These are phyloP conservation scores for Balamuthia mandrillaris DNA, from an alignment of 208 protist species.

Conservation along the genomic window DNA sequence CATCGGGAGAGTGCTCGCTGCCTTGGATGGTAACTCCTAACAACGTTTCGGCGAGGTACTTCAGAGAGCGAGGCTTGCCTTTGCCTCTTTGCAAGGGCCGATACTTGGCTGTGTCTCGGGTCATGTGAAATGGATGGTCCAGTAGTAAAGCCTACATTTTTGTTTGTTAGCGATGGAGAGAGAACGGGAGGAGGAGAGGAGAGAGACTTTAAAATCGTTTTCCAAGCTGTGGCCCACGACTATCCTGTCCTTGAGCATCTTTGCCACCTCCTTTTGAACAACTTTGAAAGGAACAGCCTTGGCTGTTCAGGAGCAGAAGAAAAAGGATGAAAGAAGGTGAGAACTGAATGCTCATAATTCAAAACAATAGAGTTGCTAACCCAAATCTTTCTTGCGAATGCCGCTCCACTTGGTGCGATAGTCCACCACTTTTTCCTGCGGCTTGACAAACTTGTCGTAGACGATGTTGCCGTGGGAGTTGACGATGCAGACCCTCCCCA, in stretches of 20 bases:
- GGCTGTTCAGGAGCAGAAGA: neutral
- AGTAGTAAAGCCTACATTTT: slow-evolving; percentile 13
- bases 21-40: slow-evolving; percentile 38
- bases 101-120: slow-evolving; percentile 54
- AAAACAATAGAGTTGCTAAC: too few relatives aligned
- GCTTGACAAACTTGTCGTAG: slow-evolving; percentile 50
- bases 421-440: slow-evolving; percentile 41
- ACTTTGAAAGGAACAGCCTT: slow-evolving; percentile 19
- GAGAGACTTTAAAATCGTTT: slow-evolving; percentile 46
- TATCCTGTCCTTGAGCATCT: slow-evolving; percentile 15
- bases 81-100: neutral
- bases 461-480: slow-evolving; percentile 35
- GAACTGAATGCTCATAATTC: neutral
- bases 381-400: slow-evolving; percentile 17
- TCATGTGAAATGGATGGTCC: slow-evolving; percentile 27
- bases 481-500: slow-evolving; percentile 49
- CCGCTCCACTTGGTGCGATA: slow-evolving; percentile 39
- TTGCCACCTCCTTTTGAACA: slow-evolving; percentile 44
- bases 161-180: too few relatives aligned
- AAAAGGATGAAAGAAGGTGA: neutral
- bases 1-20: slow-evolving; percentile 39
- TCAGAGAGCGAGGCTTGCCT: slow-evolving; percentile 11
- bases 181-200: neutral
- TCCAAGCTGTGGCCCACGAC: slow-evolving; percentile 55
- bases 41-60: slow-evolving; percentile 12